phyloP scores from a whole-genome alignment of 2,329 filamentous ascomycete species.

The Colletotrichum tropicale region DNA sequence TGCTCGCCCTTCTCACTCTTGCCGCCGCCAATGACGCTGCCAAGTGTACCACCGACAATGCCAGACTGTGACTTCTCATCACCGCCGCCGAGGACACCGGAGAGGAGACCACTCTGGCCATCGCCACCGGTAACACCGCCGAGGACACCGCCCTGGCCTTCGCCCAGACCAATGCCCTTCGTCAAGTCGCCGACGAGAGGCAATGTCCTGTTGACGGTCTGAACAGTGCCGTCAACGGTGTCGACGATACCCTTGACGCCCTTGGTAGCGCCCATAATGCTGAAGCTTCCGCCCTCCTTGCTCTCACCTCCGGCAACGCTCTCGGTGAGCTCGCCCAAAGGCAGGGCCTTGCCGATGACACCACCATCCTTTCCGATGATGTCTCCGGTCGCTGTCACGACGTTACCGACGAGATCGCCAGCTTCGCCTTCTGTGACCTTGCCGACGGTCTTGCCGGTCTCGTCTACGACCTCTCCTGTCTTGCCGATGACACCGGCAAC shows the following conservation, averaged over 20 bases:
- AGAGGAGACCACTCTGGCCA: background rate
- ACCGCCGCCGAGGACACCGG: background rate
- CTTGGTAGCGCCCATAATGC: constrained; percentile 32
- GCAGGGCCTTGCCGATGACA: constrained; percentile 42
- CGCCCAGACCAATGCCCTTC: constrained; percentile 21
- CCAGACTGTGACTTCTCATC: background rate
- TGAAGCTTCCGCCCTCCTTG: constrained; percentile 29
- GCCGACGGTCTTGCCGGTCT: constrained; percentile 46
- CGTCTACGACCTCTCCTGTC: constrained; percentile 48
- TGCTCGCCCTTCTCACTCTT: background rate
- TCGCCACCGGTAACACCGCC: constrained; percentile 7
- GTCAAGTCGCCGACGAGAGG: constrained; percentile 20
- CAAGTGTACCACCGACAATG: constrained; percentile 1
- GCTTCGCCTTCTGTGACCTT: constrained; percentile 45
- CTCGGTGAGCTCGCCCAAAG: constrained; percentile 42
- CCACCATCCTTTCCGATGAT: constrained; percentile 41
- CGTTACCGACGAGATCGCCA: constrained; percentile 45
- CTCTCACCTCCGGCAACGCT: constrained; percentile 42
- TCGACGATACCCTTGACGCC: constrained; percentile 25
- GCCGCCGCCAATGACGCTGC: constrained; percentile 3
- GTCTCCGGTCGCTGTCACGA: constrained; percentile 39
- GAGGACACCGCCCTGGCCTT: constrained; percentile 16
- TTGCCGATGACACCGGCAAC: constrained; percentile 48
- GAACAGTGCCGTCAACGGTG: constrained; percentile 22
- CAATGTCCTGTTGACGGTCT: constrained; percentile 26